These are phyloP conservation scores for Exophiala sp. DNA, from an alignment of 2,329 filamentous ascomycete genomes.

Conservation along the genomic window DNA sequence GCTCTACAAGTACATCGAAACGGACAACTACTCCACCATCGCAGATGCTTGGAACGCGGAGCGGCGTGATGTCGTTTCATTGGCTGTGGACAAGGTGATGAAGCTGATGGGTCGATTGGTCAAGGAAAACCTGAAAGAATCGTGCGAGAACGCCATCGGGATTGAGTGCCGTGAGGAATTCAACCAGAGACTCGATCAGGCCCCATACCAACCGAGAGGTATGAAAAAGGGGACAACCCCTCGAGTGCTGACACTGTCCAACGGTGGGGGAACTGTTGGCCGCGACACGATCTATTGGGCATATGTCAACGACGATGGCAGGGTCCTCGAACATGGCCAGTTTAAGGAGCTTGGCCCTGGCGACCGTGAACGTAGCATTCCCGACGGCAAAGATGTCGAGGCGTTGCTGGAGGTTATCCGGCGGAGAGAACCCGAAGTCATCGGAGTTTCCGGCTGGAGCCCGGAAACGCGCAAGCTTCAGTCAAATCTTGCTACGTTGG, in stretches of 20 bases:
- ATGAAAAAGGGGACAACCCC: constrained; percentile 84
- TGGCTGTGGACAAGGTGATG: constrained; percentile 75
- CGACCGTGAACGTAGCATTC: constrained; percentile 59
- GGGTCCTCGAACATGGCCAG: constrained; percentile 82
- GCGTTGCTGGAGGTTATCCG: constrained; percentile 73
- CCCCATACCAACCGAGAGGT: constrained; percentile 89
- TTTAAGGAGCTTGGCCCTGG: constrained; percentile 68
- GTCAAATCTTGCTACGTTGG: constrained; percentile 70
- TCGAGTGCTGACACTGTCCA: constrained; percentile 79
- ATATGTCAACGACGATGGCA: constrained; percentile 87
- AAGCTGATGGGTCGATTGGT: constrained; percentile 81
- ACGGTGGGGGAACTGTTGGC: constrained; percentile 70
- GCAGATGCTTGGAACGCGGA: constrained; percentile 93
- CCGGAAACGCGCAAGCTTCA: constrained; percentile 80
- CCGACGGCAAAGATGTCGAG: constrained; percentile 59
- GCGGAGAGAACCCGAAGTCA: constrained; percentile 77
- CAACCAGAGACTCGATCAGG: constrained; percentile 84
- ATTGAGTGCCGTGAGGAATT: constrained; percentile 83
- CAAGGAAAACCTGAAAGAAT: constrained; percentile 87
- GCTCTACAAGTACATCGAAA: constrained; percentile 77
- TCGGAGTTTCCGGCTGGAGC: constrained; percentile 82
- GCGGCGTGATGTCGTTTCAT: constrained; percentile 74
- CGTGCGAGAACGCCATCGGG: constrained; percentile 89
- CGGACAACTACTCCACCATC: constrained; percentile 90
- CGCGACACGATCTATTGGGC: constrained; percentile 80